These are phyloP conservation scores for Phytophthora lateralis DNA, from an alignment of 352 stramenopile species.

Conservation along the genomic window DNA sequence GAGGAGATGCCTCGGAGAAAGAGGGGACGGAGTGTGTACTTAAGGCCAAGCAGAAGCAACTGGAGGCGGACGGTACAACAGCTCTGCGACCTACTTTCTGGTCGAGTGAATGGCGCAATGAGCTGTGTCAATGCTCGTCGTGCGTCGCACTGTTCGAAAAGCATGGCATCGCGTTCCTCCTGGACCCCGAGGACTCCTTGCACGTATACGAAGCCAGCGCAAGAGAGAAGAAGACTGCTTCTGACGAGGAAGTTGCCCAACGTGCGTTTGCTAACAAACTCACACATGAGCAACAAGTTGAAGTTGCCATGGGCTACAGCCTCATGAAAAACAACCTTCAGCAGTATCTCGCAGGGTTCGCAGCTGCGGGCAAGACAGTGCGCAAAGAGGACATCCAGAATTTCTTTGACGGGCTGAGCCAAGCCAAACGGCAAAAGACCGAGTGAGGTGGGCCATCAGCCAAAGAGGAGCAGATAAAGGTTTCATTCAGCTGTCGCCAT, in stretches of 20 bases:
- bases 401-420: conserved; percentile 66
- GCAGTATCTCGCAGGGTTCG: conserved; percentile 67
- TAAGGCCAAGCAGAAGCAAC: conserved; percentile 38
- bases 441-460: conserved; percentile 19
- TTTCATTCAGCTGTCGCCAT: conserved; percentile 6
- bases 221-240: conserved; percentile 42
- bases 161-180: conserved; percentile 59
- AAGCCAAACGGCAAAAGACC: conserved; percentile 62
- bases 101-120: conserved; percentile 61
- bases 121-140: conserved; percentile 58
- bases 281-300: conserved; percentile 74
- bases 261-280: conserved; percentile 61
- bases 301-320: conserved; percentile 74
- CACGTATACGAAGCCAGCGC: conserved; percentile 66
- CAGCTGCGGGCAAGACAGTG: conserved; percentile 63
- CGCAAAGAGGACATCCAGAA: conserved; percentile 70
- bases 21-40: conserved; percentile 34
- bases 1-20: conserved; percentile 10
- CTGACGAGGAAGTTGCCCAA: conserved; percentile 48
- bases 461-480: conserved; percentile 4
- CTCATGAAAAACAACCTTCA: conserved; percentile 78
- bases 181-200: conserved; percentile 67
- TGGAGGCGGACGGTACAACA: conserved; percentile 23
- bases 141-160: conserved; percentile 58
- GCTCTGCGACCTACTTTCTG: conserved; percentile 63